Conservation (phyloP, 306 rosid genomes). For the Fragaria vesca region DNA sequence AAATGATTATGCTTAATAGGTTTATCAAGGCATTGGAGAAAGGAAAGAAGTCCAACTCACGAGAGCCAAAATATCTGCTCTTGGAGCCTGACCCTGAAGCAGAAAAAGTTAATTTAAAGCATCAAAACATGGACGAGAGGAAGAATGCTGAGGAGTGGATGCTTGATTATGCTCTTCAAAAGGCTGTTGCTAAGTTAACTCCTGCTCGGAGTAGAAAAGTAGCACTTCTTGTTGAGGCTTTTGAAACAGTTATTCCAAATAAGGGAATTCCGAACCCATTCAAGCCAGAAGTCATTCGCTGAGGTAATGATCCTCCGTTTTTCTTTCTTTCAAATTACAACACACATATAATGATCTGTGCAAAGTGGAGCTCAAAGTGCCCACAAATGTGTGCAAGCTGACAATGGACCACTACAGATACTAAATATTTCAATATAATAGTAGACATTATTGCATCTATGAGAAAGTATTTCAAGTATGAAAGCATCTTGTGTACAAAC, state of each 20-base stretch:
- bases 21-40: slow-evolving; percentile 82
- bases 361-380: neutral
- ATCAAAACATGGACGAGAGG: slow-evolving; percentile 57
- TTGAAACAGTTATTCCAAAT: slow-evolving; percentile 78
- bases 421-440: neutral
- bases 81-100: slow-evolving; percentile 50
- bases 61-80: slow-evolving; percentile 55
- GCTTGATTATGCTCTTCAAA: slow-evolving; percentile 91
- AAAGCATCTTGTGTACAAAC: neutral
- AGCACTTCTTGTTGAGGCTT: slow-evolving; percentile 85
- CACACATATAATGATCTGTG: neutral
- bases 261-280: slow-evolving; percentile 41
- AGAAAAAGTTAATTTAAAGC: slow-evolving; percentile 67
- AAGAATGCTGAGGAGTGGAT: slow-evolving; percentile 91
- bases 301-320: slow-evolving; percentile 27
- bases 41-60: slow-evolving; percentile 59
- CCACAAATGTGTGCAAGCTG: neutral
- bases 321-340: slow-evolving; percentile 1
- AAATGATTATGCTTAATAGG: slow-evolving; percentile 69
- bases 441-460: neutral
- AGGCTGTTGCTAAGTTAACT: slow-evolving; percentile 71
- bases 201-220: slow-evolving; percentile 88
- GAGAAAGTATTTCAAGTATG: neutral
- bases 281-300: slow-evolving; percentile 28
- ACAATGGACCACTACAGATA: neutral